Base-by-base conservation (phyloP, 1,284 basidiomycete species). In the Cystobasidium sp. region DNA sequence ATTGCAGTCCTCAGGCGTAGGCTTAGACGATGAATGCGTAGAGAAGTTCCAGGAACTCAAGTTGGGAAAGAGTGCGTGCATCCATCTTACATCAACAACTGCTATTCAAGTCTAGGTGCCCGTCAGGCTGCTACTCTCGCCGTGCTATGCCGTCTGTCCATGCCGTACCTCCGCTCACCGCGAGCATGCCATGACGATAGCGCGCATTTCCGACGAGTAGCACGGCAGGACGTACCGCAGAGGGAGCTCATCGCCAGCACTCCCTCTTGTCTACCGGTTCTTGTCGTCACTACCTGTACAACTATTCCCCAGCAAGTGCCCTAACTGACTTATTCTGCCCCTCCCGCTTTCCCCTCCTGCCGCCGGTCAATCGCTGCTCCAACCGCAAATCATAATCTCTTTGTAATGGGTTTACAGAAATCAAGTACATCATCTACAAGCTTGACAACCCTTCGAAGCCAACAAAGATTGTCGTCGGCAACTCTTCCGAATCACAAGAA, bases 361-460 rank as follows among this genome's bases (percentile, higher is more conserved):
- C 31, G 31, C 31, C 5, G 31, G 2, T 31, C 31, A 31, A 31
- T 31, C 31, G 31, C 31, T 31, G 31, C 31, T 31, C 5, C 31
- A 31, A 56, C 24, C 55, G 14, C 55, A 14, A 14, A 37, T 37
- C 18, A 56, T 22, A 3, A 4, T 3, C 55, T 37, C n/a, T 20
- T n/a, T 7, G 24, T 20, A 14, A n/a, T 56, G 18, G 55, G 4
- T 37, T 24, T 39, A 49, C 77, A 81, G 80, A 88, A 85, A 78
- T 83, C 85, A 92, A 92, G 84, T 98, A 92, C 87, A 90, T 97
- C 85, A 87, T 94, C 84, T 97, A 88, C 86, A 86, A 82, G 55
- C 84, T 97, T 79, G 79, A 84, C 44, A 85, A 87, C 78, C 85
- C 88, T 22, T 55, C 37, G 14, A 73, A 66, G 46, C 70, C 70